Evolutionary conservation across 495 filamentous ascomycete genomes (phyloP).

Genomic region (Tuber calosporum): DNA sequence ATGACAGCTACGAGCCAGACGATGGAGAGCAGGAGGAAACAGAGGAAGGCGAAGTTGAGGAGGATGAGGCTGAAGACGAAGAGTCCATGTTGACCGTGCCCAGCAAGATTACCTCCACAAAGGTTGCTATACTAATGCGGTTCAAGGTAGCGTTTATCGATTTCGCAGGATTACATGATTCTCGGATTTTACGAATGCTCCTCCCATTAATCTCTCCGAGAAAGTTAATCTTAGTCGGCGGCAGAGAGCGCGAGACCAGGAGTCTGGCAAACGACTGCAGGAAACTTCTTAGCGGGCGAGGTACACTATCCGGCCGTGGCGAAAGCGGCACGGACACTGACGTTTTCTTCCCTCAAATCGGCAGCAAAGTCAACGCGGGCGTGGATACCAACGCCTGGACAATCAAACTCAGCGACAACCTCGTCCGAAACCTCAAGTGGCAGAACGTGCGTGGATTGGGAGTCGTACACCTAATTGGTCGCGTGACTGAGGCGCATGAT

Average conservation of each 20-base stretch:
- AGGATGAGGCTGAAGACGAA: slow-evolving; percentile 49
- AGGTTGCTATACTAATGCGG: slow-evolving; percentile 56
- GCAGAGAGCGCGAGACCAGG: slow-evolving; percentile 66
- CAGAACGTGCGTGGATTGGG: slow-evolving; percentile 84
- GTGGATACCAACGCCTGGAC: slow-evolving; percentile 98
- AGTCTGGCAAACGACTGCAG: slow-evolving; percentile 72
- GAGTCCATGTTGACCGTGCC: slow-evolving; percentile 56
- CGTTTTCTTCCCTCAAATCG: slow-evolving; percentile 72
- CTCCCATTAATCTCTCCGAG: slow-evolving; percentile 89
- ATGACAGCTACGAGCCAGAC: slow-evolving; percentile 43
- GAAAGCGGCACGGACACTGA: slow-evolving; percentile 47
- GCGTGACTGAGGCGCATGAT: slow-evolving; percentile 32
- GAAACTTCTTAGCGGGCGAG: slow-evolving; percentile 57
- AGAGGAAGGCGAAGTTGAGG: slow-evolving; percentile 48
- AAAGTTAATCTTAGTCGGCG: slow-evolving; percentile 83
- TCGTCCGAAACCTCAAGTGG: slow-evolving; percentile 83
- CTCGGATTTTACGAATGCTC: slow-evolving; percentile 84
- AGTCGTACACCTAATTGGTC: slow-evolving; percentile 53
- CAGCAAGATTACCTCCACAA: slow-evolving; percentile 60
- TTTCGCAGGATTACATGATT: slow-evolving; percentile 86
- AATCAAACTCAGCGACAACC: slow-evolving; percentile 73
- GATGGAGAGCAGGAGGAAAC: slow-evolving; percentile 45
- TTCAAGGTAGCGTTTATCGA: slow-evolving; percentile 79
- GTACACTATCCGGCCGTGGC: slow-evolving; percentile 21
- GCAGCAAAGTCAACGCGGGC: slow-evolving; percentile 71